Evolutionary conservation across 2,329 filamentous ascomycete genomes (phyloP).

Genomic region (Aspergillus phoenicis): DNA sequence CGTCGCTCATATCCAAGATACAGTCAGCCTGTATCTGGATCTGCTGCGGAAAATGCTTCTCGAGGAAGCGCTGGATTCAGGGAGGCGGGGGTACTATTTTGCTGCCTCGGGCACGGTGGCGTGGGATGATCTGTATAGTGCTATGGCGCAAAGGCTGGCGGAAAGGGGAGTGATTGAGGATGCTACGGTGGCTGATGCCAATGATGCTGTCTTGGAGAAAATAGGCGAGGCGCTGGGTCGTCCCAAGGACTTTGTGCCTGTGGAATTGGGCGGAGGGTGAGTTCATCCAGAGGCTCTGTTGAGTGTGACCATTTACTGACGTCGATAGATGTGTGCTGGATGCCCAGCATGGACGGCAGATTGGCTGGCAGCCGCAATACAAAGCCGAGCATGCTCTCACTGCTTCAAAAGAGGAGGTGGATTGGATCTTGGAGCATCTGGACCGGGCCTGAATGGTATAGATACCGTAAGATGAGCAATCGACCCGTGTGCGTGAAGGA

Average conservation of each 20-base stretch:
- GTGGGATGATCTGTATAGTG: slow-evolving; percentile 56
- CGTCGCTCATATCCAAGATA: slow-evolving; percentile 56
- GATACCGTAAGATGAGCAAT: no score
- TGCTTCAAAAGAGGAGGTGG: not conserved
- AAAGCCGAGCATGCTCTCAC: not conserved
- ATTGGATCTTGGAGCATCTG: not conserved
- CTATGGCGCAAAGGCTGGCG: slow-evolving; percentile 47
- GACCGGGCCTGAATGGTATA: not conserved
- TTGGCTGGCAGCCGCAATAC: not conserved
- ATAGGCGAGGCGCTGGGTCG: slow-evolving; percentile 48
- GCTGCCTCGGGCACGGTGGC: slow-evolving; percentile 52
- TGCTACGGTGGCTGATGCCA: slow-evolving; percentile 39
- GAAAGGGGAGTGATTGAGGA: slow-evolving; percentile 46
- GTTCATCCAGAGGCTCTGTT: slow-evolving; percentile 13
- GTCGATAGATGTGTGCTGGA: not conserved
- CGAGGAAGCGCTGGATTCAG: slow-evolving; percentile 41
- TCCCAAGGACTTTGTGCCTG: slow-evolving; percentile 39
- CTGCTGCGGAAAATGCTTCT: slow-evolving; percentile 50
- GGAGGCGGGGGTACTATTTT: slow-evolving; percentile 54
- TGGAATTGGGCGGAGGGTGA: slow-evolving; percentile 51
- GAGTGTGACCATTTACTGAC: not conserved
- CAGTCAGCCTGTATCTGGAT: slow-evolving; percentile 49
- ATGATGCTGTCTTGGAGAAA: slow-evolving; percentile 38
- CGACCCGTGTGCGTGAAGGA: no score
- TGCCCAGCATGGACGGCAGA: not conserved